Base-by-base conservation (phyloP, 78 protist species). In the Dictyostelium capitatum region DNA sequence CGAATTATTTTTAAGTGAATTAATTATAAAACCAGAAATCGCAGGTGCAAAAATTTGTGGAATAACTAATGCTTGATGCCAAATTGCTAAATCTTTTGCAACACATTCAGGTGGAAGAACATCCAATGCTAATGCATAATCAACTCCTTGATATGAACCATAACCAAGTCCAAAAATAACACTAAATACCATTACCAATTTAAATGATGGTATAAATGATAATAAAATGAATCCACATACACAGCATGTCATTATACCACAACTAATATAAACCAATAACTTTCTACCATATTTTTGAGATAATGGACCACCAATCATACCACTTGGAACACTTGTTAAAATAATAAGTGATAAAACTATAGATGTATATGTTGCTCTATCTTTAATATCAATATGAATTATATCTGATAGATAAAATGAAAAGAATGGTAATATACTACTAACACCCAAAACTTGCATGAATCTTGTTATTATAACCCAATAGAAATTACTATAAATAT, bases 21-120 rank as follows among this genome's bases (percentile, higher is more conserved):
- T 87, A 11, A 54, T 19, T 11, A 92, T n/a, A 2, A 79, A 28
- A 32, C 92, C 91, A 3, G 83, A 79, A 14, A 83, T 81, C 15
- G 75, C 30, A 20, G 96, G 84, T 3, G 92, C 80, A 15, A 92
- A 10, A 28, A 83, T 25, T 47, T 92, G 96, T 0, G 96, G 96
- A 4, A 92, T 54, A 2, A 80, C 65, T 4, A 92, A 14, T 0
- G 91, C 50, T 47, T 80, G 79, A 25, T 82, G 91, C 96, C 96
- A 92, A 6, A 92, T 73, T 8, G 75, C 91, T 70, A 92, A 19
- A 64, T 92, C 96, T 53, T 92, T 92, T 10, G 96, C 96, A 19
- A 43, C 37, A 62, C 53, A 62, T 6, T 74, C 25, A n/a, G 70
- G 50, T 57, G 91, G 87, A n/a, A 92, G 80, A 20, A 46, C 48